Base-by-base conservation (phyloP, 192 early-diverging fungal species). In the Radiomyces spectabilis region DNA sequence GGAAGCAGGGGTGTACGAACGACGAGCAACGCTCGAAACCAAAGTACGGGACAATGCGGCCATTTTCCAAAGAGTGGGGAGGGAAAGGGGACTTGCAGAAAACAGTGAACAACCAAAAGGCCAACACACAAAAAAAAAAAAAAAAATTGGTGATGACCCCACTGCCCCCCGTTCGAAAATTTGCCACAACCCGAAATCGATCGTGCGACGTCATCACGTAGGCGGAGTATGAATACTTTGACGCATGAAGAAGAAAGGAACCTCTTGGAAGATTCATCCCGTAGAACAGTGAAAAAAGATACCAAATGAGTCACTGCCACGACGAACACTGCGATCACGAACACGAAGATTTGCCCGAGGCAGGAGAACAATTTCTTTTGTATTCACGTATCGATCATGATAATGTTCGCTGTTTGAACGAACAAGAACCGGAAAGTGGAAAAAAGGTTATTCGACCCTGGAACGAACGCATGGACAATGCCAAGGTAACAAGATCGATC, bases 371-470 rank as follows among this genome's bases (percentile, higher is more conserved):
- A 16, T 76, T 79, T 53, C 82, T 81, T 4, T 72, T 99, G 9
- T 94, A 80, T 69, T 71, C 75, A 38, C 82, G 85, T 42, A 87
- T 99, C 22, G 80, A 90, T 51, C 68, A 82, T 1, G 91, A 92
- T 53, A 73, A 86, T 22, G 78, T 93, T 26, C 71, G 78, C 29
- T 85, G 85, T 59, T 75, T 95, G 16, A 99, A 99, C 61, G 92
- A 94, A 57, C 51, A 63, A 10, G 79, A 65, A 16, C 66, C 79
- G 16, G 76, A 74, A 9, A 65, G 81, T 16, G 87, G 85, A 16
- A 80, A 84, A 55, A 65, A 53, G 2, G 76, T 99, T 0, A 88
- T 99, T 70, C 92, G 91, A 69, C 75, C 90, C 9, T 95, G 87
- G 89, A 74, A 92, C 41, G 68, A 86, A 41, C 78, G 93, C 19